Percentiles rank a stretch among this genome's conserved stretches.
phyloP scores from a whole-genome alignment of 1,284 basidiomycete genomes.

The Volvariella volvacea region DNA sequence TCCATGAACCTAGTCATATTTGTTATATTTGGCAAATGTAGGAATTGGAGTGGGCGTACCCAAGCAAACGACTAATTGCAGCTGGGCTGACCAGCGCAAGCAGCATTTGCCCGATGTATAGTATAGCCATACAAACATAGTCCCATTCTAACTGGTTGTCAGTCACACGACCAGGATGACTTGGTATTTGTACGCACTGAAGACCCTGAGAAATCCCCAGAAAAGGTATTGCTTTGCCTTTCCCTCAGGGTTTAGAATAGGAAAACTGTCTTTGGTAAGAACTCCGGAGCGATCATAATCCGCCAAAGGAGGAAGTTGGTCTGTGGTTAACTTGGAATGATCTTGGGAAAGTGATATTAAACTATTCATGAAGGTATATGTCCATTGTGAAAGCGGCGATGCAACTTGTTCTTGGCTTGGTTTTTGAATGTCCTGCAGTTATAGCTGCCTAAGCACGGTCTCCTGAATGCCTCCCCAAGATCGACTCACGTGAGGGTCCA shows the following conservation, averaged over 20 bases:
- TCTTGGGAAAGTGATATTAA: conserved; percentile 19
- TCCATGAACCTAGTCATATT: neutral
- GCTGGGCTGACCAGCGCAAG: neutral
- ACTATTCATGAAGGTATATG: conserved; percentile 31
- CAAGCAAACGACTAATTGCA: neutral
- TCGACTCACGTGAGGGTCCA: neutral
- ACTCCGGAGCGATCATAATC: conserved; percentile 9
- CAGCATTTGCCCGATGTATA: neutral
- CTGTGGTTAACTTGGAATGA: conserved; percentile 7
- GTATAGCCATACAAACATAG: no score
- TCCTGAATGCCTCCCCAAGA: neutral
- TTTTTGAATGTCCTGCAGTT: neutral
- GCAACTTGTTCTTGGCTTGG: conserved; percentile 33
- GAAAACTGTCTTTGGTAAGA: conserved; percentile 3
- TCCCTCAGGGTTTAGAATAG: neutral
- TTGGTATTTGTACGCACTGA: neutral
- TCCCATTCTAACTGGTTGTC: neutral
- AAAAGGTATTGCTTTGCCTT: neutral
- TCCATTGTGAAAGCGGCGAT: conserved; percentile 25
- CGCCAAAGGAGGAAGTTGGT: conserved; percentile 8
- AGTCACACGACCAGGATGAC: neutral
- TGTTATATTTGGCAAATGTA: neutral
- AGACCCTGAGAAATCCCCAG: neutral
- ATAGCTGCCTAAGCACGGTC: neutral
- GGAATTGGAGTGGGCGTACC: neutral